Conservation (phyloP, 208 protist species). For the Endotrypanum monterogeii region DNA sequence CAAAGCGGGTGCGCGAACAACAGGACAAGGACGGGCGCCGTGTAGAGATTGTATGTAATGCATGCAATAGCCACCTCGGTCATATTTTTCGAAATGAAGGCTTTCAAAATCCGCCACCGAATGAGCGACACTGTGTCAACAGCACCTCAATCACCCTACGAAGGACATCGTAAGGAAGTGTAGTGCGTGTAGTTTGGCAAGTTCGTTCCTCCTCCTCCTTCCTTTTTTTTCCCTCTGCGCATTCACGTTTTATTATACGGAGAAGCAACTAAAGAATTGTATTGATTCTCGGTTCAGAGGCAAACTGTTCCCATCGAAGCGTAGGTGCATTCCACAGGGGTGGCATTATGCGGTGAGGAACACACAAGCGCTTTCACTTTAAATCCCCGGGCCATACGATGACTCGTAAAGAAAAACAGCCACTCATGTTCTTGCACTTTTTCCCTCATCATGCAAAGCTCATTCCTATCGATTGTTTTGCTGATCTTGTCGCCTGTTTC, state of each 20-base stretch:
- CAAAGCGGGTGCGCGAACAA: constrained; percentile 71
- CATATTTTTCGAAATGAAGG: constrained; percentile 93
- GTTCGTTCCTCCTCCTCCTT: neutral
- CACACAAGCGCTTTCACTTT: no score
- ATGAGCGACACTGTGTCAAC: constrained; percentile 93
- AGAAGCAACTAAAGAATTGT: neutral
- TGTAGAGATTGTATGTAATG: constrained; percentile 91
- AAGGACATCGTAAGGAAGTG: constrained; percentile 4
- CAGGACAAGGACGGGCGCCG: constrained; percentile 75
- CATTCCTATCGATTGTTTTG: neutral
- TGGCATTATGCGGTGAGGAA: neutral
- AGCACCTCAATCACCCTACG: constrained; percentile 67
- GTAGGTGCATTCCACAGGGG: neutral
- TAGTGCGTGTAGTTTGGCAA: no score
- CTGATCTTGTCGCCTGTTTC: neutral
- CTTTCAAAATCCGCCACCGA: constrained; percentile 86
- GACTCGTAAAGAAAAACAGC: neutral
- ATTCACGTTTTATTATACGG: no score
- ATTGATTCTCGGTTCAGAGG: neutral
- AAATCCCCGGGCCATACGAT: neutral
- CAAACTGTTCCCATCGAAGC: neutral
- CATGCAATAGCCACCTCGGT: constrained; percentile 92
- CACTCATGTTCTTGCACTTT: neutral
- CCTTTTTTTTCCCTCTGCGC: neutral
- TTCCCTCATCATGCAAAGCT: no score